Evolutionary conservation across 1,139 yeast species (phyloP).

Genomic region (Saccharomyces hybrid): DNA sequence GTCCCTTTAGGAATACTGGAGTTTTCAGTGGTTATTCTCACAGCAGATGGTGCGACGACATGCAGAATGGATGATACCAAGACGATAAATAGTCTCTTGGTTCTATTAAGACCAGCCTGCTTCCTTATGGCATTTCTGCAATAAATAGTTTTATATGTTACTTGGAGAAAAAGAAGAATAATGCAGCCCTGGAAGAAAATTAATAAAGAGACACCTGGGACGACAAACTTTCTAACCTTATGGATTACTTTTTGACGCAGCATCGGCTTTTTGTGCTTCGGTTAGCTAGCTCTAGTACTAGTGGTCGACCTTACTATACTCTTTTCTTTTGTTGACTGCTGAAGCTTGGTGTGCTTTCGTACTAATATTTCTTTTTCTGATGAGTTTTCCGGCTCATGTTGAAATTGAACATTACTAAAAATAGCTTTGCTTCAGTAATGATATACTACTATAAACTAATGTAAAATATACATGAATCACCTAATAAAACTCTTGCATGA

Average conservation of each 20-base stretch:
- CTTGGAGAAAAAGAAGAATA: constrained; percentile 17
- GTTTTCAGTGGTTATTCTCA: constrained; percentile 29
- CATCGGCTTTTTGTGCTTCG: not conserved
- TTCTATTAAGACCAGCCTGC: constrained; percentile 21
- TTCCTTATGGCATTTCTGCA: constrained; percentile 10
- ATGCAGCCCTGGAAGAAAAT: constrained; percentile 19
- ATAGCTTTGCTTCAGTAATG: not conserved
- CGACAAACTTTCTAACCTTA: constrained; percentile 5
- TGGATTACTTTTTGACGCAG: not conserved
- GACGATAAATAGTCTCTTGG: constrained; percentile 28
- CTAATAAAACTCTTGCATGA: not conserved
- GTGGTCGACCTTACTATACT: not conserved
- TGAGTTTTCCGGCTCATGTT: not conserved
- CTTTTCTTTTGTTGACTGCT: not conserved
- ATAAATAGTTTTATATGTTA: constrained; percentile 10
- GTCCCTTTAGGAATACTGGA: constrained; percentile 23
- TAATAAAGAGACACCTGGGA: constrained; percentile 8
- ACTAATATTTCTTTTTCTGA: not conserved
- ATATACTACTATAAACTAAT: not conserved
- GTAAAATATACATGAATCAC: not conserved
- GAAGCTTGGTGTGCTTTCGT: not conserved
- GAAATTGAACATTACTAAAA: not conserved
- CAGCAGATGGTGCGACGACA: constrained; percentile 29
- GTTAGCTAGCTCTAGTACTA: not conserved
- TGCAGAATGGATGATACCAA: constrained; percentile 25